These are phyloP conservation scores for Syzygium oleosum DNA, from an alignment of 345 rosid genomes.

Conservation along the genomic window DNA sequence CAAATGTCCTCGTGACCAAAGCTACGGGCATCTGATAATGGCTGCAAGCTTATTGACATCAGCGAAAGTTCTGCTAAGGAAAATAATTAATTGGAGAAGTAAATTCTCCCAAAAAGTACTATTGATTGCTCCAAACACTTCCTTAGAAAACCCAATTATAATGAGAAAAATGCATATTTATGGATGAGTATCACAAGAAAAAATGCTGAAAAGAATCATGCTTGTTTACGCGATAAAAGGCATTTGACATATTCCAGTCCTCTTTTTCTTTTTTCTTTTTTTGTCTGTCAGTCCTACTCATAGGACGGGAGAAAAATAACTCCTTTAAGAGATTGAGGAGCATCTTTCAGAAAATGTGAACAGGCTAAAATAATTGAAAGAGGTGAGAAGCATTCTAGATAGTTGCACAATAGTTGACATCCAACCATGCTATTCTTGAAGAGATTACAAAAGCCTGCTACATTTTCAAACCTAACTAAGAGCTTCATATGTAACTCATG, in stretches of 20 bases:
- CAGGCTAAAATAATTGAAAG: not conserved
- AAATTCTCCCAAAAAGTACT: not conserved
- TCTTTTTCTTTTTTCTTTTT: no score
- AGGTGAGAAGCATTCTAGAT: not conserved
- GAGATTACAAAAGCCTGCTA: not conserved
- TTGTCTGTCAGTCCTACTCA: not conserved
- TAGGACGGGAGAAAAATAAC: not conserved
- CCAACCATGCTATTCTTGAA: not conserved
- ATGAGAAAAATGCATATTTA: not conserved
- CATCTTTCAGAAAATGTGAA: not conserved
- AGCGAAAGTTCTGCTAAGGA: not conserved
- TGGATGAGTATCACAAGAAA: not conserved
- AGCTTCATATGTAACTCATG: not conserved
- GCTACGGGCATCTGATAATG: conserved; percentile 51
- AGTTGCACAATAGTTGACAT: not conserved
- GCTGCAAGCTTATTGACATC: conserved; percentile 26
- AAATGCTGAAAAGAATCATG: not conserved
- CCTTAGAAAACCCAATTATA: not conserved
- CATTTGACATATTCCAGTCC: not conserved
- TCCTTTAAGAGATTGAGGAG: not conserved
- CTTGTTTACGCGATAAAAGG: not conserved
- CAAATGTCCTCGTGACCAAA: conserved; percentile 34
- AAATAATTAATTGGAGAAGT: not conserved
- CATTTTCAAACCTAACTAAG: not conserved
- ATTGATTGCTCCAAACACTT: not conserved